phyloP scores from a whole-genome alignment of 1,284 basidiomycete species.

The Ceratobasidium sp. region DNA sequence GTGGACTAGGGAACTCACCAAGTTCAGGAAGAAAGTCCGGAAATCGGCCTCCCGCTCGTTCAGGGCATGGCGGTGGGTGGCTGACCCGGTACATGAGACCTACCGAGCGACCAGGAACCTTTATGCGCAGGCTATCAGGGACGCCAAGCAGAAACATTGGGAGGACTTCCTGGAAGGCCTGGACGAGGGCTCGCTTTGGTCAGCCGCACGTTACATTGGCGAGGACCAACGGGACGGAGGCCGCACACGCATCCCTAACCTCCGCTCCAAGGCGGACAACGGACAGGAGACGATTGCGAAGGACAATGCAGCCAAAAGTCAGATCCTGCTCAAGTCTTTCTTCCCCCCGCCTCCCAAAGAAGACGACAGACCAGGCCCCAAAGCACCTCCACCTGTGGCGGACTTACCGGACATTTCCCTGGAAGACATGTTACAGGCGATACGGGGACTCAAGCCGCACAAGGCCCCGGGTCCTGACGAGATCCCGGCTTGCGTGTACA shows the following conservation, averaged over 20 bases:
- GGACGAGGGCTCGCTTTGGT: slow-evolving; percentile 41
- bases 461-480: slow-evolving; percentile 61
- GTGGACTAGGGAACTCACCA: neutral
- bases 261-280: neutral
- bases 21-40: neutral
- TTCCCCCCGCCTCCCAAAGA: slow-evolving; percentile 46
- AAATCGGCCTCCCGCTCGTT: neutral
- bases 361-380: neutral
- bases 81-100: neutral
- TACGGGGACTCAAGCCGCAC: slow-evolving; percentile 44
- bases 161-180: slow-evolving; percentile 38
- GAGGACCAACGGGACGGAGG: neutral
- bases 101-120: neutral
- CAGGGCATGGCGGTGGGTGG: neutral
- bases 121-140: slow-evolving; percentile 20
- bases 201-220: slow-evolving; percentile 28
- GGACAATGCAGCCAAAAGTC: slow-evolving; percentile 39
- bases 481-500: slow-evolving; percentile 59
- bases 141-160: slow-evolving; percentile 46
- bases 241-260: slow-evolving; percentile 32
- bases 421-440: slow-evolving; percentile 17
- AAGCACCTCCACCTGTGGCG: neutral
- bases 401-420: slow-evolving; percentile 3
- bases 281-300: neutral
- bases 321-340: slow-evolving; percentile 36